A percentile compares a stretch with the other conserved stretches of the same genome.
Evolutionary conservation across 805 yeast species (phyloP).

Genomic region (Kuraishia borneana): DNA sequence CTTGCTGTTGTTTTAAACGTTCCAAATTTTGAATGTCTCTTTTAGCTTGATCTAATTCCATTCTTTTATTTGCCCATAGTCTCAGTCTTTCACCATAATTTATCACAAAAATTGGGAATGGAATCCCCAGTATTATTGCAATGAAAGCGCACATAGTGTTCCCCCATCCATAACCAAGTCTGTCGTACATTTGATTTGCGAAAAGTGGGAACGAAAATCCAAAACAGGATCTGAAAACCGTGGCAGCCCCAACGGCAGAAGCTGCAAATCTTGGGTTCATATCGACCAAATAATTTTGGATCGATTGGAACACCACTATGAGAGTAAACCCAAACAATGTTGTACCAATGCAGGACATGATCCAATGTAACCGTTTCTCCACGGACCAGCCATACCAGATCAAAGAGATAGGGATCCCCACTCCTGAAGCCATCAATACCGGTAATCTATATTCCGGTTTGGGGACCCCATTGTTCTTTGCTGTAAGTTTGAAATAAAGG

Average conservation of each 20-base stretch:
- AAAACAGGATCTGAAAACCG: slow-evolving; percentile 52
- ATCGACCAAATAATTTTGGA: slow-evolving; percentile 59
- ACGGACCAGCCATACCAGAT: slow-evolving; percentile 72
- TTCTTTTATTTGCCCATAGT: slow-evolving; percentile 40
- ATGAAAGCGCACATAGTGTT: slow-evolving; percentile 50
- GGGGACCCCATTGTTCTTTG: slow-evolving; percentile 36
- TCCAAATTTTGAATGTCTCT: slow-evolving; percentile 31
- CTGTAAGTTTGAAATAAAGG: slow-evolving; percentile 24
- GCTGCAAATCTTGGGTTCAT: slow-evolving; percentile 62
- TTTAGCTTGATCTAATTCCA: slow-evolving; percentile 33
- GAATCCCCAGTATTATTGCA: slow-evolving; percentile 46
- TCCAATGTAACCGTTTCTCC: slow-evolving; percentile 41
- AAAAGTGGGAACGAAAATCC: slow-evolving; percentile 65
- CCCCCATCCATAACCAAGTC: slow-evolving; percentile 62
- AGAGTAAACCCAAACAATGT: slow-evolving; percentile 48
- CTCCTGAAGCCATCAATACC: slow-evolving; percentile 34
- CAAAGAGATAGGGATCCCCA: slow-evolving; percentile 46
- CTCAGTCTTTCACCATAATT: slow-evolving; percentile 47
- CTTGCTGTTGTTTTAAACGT: slow-evolving; percentile 13
- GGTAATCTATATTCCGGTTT: slow-evolving; percentile 56
- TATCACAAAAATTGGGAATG: slow-evolving; percentile 53
- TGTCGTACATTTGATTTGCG: slow-evolving; percentile 42
- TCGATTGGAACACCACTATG: slow-evolving; percentile 53
- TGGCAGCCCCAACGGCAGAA: slow-evolving; percentile 56
- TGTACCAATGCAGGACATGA: slow-evolving; percentile 53